A percentile compares a stretch with the other conserved stretches of the same genome.
Evolutionary conservation across 1,139 yeast genomes (phyloP).

Genomic region (Candida smagusa): DNA sequence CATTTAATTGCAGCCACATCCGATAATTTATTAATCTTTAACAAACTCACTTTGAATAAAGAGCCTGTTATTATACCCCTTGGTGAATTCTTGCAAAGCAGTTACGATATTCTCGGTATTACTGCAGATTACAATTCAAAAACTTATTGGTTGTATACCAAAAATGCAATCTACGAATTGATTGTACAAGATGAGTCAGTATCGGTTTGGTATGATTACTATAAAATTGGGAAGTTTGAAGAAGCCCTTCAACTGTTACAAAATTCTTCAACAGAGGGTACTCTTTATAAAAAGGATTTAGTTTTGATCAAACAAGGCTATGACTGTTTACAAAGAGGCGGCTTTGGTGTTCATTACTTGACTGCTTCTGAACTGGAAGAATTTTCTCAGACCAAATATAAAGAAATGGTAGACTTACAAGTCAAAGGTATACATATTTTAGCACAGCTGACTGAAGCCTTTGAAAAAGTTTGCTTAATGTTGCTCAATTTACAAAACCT

Average conservation of each 20-base stretch:
- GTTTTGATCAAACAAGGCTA: conserved; percentile 67
- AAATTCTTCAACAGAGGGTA: conserved; percentile 23
- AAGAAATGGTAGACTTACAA: conserved; percentile 24
- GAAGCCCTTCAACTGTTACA: conserved; percentile 57
- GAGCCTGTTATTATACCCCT: conserved; percentile 3
- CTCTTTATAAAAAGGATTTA: conserved; percentile 38
- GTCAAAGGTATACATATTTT: conserved; percentile 58
- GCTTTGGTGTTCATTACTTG: conserved; percentile 31
- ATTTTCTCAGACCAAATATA: not conserved
- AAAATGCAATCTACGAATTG: conserved; percentile 55
- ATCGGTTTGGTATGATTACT: conserved; percentile 74
- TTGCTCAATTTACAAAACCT: conserved; percentile 43
- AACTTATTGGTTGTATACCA: conserved; percentile 23
- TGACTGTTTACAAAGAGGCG: conserved; percentile 43
- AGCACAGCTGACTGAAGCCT: conserved; percentile 63
- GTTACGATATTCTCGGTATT: conserved; percentile 52
- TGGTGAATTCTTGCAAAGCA: conserved; percentile 7
- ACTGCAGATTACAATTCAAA: conserved; percentile 52
- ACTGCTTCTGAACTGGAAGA: not conserved
- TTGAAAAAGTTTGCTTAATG: conserved; percentile 68
- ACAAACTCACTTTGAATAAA: conserved; percentile 8
- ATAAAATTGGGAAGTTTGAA: conserved; percentile 60
- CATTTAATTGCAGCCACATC: conserved; percentile 9
- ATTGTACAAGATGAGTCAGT: conserved; percentile 65
- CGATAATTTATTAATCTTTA: conserved; percentile 11